Conservation (phyloP, 805 yeast species). For the Hemisphaericaspora nanyangensis region DNA sequence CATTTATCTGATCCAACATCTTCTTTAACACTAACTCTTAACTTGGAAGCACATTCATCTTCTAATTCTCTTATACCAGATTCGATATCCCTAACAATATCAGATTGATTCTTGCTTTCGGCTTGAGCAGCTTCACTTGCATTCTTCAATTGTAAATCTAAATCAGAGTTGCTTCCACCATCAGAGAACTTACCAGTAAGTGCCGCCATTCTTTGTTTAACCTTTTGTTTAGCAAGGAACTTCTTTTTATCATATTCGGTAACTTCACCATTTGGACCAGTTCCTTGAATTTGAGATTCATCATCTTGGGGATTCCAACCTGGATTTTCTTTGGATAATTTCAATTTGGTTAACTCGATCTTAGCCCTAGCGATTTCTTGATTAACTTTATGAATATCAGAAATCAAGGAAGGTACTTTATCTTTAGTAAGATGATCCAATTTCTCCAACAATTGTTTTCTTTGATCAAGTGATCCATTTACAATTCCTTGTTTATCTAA, state of each 20-base stretch:
- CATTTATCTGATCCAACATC: slow-evolving; percentile 62
- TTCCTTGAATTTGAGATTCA: slow-evolving; percentile 54
- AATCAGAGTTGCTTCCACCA: slow-evolving; percentile 44
- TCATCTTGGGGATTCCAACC: slow-evolving; percentile 42
- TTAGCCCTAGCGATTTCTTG: slow-evolving; percentile 64
- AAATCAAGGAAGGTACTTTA: slow-evolving; percentile 66
- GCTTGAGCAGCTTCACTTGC: slow-evolving; percentile 48
- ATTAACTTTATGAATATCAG: slow-evolving; percentile 60
- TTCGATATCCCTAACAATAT: slow-evolving; percentile 68
- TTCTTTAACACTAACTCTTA: slow-evolving; percentile 39
- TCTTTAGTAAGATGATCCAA: slow-evolving; percentile 61
- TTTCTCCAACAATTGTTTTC: slow-evolving; percentile 49
- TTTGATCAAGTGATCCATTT: slow-evolving; percentile 41
- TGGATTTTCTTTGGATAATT: slow-evolving; percentile 62
- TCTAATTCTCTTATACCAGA: slow-evolving; percentile 63
- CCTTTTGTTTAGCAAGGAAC: slow-evolving; percentile 72
- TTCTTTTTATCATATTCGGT: slow-evolving; percentile 81
- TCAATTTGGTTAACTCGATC: slow-evolving; percentile 56
- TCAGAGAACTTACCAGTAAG: slow-evolving; percentile 63
- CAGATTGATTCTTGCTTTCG: slow-evolving; percentile 54
- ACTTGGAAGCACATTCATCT: slow-evolving; percentile 40
- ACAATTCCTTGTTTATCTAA: slow-evolving; percentile 23
- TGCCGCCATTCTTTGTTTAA: slow-evolving; percentile 88
- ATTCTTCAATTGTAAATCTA: slow-evolving; percentile 51
- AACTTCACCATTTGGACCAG: slow-evolving; percentile 82